phyloP scores from a whole-genome alignment of 2,329 filamentous ascomycete species.

The Daldinia eschscholtzii region DNA sequence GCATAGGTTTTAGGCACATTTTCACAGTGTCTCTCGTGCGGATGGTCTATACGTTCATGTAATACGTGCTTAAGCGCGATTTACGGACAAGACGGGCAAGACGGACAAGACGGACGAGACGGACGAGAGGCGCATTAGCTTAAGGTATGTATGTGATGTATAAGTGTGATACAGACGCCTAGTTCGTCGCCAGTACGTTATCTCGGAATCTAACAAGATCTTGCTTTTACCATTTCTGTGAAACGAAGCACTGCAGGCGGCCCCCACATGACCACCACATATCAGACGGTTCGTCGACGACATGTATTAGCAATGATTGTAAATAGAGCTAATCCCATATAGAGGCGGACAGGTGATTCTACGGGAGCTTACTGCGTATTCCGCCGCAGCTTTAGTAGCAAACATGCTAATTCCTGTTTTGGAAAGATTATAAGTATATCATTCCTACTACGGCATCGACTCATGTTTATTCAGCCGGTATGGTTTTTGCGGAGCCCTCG shows the following conservation, averaged over 20 bases:
- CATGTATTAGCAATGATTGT: background rate
- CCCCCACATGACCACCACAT: conserved; percentile 4
- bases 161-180: background rate
- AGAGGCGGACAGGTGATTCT: background rate
- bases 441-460: conserved; percentile 1
- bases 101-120: background rate
- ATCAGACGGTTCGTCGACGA: background rate
- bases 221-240: conserved; percentile 21
- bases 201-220: conserved; percentile 23
- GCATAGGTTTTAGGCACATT: background rate
- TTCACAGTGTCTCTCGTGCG: too few relatives aligned
- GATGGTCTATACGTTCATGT: background rate
- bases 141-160: too few relatives aligned
- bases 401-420: conserved; percentile 3
- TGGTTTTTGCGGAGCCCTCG: background rate
- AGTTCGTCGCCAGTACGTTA: conserved; percentile 1
- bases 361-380: background rate
- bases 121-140: background rate
- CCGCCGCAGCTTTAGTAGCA: background rate
- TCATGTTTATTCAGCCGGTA: background rate
- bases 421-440: background rate
- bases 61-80: background rate
- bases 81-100: background rate
- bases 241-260: conserved; percentile 23
- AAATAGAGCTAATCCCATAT: background rate